Conservation (phyloP, 768 basidiomycete genomes). For the Collybia sp. region DNA sequence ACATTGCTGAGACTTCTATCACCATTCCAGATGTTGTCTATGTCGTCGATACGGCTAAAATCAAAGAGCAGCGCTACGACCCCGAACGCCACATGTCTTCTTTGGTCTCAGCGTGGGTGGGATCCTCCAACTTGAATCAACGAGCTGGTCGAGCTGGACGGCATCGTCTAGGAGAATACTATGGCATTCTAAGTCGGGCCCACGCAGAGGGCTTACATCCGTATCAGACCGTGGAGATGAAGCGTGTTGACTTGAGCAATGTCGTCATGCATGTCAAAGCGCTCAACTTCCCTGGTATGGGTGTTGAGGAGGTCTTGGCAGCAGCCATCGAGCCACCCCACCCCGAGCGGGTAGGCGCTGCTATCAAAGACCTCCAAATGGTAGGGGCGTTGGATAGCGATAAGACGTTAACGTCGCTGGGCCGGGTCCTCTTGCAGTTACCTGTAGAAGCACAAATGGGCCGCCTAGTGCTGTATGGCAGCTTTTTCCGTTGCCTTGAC, state of each 20-base stretch:
- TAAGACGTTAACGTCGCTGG: slow-evolving; percentile 80
- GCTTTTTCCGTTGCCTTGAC: slow-evolving; percentile 91
- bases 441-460: slow-evolving; percentile 91
- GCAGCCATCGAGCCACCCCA: slow-evolving; percentile 89
- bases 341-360: slow-evolving; percentile 67
- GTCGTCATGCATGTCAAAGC: slow-evolving; percentile 98
- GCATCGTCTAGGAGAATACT: slow-evolving; percentile 89
- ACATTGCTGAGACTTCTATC: slow-evolving; percentile 93
- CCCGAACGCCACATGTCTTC: slow-evolving; percentile 86
- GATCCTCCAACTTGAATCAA: slow-evolving; percentile 85
- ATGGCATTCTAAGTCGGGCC: slow-evolving; percentile 66
- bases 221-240: slow-evolving; percentile 95
- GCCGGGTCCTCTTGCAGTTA: slow-evolving; percentile 81
- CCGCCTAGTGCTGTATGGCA: slow-evolving; percentile 82
- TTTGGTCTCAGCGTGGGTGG: slow-evolving; percentile 88
- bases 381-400: slow-evolving; percentile 79
- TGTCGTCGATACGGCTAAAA: slow-evolving; percentile 84
- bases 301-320: slow-evolving; percentile 82
- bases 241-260: slow-evolving; percentile 81
- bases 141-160: slow-evolving; percentile 90
- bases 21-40: slow-evolving; percentile 96
- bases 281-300: slow-evolving; percentile 80
- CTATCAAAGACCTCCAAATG: slow-evolving; percentile 76
- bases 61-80: slow-evolving; percentile 89
- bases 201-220: slow-evolving; percentile 60